Percentiles rank a stretch among this genome's conserved stretches.
Conservation (phyloP, 2,329 filamentous ascomycete genomes). For the Pleurostoma richardsiae region DNA sequence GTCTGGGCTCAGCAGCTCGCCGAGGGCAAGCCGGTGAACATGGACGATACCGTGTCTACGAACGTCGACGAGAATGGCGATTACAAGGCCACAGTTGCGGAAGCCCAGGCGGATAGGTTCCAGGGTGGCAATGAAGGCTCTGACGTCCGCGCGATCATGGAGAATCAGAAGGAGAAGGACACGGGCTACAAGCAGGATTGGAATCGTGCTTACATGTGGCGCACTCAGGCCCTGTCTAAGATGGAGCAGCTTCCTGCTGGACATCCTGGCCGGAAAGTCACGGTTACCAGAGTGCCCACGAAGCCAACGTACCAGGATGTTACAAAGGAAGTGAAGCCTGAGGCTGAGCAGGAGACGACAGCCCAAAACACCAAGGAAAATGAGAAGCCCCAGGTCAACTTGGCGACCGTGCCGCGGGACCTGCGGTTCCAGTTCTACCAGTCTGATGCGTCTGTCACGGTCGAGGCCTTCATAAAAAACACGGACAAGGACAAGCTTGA, state of each 20-base stretch:
- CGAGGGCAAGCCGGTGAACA: constrained; percentile 28
- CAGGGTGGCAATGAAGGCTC: constrained; percentile 2
- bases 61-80: constrained; percentile 39
- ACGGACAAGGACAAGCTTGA: constrained; percentile 17
- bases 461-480: constrained; percentile 34
- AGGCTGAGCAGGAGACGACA: constrained; percentile 3
- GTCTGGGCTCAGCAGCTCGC: constrained; percentile 45
- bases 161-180: constrained; percentile 12
- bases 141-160: constrained; percentile 11
- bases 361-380: constrained; percentile 20
- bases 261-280: constrained; percentile 41
- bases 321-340: neutral
- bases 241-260: constrained; percentile 39
- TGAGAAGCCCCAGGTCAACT: no score
- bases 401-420: neutral
- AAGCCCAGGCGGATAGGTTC: constrained; percentile 17
- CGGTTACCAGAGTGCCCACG: constrained; percentile 25
- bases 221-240: constrained; percentile 38
- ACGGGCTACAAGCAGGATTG: constrained; percentile 19
- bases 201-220: constrained; percentile 38
- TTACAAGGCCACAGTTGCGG: constrained; percentile 35
- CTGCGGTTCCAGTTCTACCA: constrained; percentile 37
- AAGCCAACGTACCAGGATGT: constrained; percentile 10
- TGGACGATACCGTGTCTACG: constrained; percentile 28
- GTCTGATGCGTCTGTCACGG: constrained; percentile 25